Base-by-base conservation (phyloP, 2,329 filamentous ascomycete species). In the Aspergillus sp. region DNA sequence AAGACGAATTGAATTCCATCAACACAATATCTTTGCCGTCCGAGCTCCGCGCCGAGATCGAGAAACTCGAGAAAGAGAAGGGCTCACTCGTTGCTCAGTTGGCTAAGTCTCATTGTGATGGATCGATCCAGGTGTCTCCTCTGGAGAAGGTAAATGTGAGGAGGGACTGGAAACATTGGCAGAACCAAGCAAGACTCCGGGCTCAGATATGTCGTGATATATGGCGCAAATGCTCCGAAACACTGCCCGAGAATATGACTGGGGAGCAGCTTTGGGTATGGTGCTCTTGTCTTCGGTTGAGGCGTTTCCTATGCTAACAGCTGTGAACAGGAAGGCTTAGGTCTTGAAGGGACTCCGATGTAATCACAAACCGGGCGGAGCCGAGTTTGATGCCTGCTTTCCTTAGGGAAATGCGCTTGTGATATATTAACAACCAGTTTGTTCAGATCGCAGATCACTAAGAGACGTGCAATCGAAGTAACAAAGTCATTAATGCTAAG, bases 151-250 rank as follows among this genome's bases (percentile, higher is more conserved):
- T 76, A 49, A 68, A 67, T 18, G 74, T 83, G 2, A 77, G 81
- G 41, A 69, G 59, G 51, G 79, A 81, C 56, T 79, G 78, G 71
- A 76, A 71, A 60, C 70, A 69, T 60, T 82, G 81, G 80, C 67
- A 67, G 50, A 67, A 54, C 24, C 69, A 76, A 44, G 74, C 71
- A 39, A 66, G 56, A 30, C 67, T 68, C 45, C 78, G 83, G 57
- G 76, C 76, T 68, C 78, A 71, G 66, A 82, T 85, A 62, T 78
- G 76, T 51, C 68, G 63, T 48, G 79, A 83, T 59, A 64, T 85
- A 63, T 85, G 83, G 83, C 71, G 62, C 49, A 65, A 71, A 55
- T 79, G 83, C 61, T 75, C 76, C 57, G 81, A 80, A 44, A 66
- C 73, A 30, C 57, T 85, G 61, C 72, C 77, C 32, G 80, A 82